These are phyloP conservation scores for Fusarium tricinctum DNA, from an alignment of 2,329 filamentous ascomycete genomes.

Conservation along the genomic window DNA sequence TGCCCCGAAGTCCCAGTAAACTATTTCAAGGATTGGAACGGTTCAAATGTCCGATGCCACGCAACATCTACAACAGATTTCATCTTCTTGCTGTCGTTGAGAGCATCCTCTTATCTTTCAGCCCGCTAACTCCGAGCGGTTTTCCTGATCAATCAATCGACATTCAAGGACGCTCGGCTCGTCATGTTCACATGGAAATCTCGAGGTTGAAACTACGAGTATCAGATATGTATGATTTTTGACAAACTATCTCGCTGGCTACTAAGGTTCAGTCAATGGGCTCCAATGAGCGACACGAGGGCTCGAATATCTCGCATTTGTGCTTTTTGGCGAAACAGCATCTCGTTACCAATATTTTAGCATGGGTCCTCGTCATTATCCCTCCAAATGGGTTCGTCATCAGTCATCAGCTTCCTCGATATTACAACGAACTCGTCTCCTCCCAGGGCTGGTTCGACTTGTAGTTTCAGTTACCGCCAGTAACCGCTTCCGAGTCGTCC, in stretches of 20 bases:
- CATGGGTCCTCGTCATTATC: constrained; percentile 26
- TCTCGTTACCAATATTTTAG: constrained; percentile 6
- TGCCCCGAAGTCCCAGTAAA: constrained; percentile 40
- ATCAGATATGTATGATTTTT: constrained; percentile 12
- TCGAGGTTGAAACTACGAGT: constrained; percentile 2
- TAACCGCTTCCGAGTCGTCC: constrained; percentile 50
- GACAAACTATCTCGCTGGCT: constrained; percentile 18
- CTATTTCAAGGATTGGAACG: constrained; percentile 7
- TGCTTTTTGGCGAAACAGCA: constrained; percentile 6
- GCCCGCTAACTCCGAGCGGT: background rate
- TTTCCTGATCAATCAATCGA: background rate
- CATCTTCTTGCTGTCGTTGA: constrained; percentile 7
- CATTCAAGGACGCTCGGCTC: background rate
- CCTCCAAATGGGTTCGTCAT: constrained; percentile 18
- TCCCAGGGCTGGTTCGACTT: background rate
- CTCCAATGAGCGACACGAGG: constrained; percentile 8
- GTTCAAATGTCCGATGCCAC: constrained; percentile 12
- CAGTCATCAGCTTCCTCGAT: constrained; percentile 10
- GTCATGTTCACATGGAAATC: constrained; percentile 1
- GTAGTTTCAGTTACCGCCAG: constrained; percentile 19
- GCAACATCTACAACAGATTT: constrained; percentile 3
- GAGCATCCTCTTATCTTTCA: background rate
- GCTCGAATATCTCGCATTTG: constrained; percentile 12
- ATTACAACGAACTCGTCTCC: constrained; percentile 16
- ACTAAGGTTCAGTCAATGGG: constrained; percentile 2